Conservation (phyloP, 1,139 yeast species). For the Taphrina betulina region DNA sequence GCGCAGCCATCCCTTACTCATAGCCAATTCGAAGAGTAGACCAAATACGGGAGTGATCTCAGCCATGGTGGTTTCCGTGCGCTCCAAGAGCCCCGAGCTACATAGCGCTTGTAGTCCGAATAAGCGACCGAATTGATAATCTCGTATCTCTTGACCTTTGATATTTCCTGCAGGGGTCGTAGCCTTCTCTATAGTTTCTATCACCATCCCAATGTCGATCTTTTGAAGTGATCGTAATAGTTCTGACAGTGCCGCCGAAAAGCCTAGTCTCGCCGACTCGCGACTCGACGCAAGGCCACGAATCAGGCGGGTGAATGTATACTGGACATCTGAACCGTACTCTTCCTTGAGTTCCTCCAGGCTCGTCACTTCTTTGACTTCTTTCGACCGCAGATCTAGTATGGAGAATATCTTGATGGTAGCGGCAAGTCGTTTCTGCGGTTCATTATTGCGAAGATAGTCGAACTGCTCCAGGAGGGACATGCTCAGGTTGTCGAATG, state of each 20-base stretch:
- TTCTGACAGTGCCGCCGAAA: conserved; percentile 84
- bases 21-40: conserved; percentile 59
- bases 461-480: conserved; percentile 26
- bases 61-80: conserved; percentile 41
- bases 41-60: conserved; percentile 49
- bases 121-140: conserved; percentile 74
- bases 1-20: conserved; percentile 76
- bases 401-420: conserved; percentile 14
- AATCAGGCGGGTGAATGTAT: conserved; percentile 72
- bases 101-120: conserved; percentile 80
- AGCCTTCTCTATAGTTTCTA: conserved; percentile 50
- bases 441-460: conserved; percentile 14
- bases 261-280: conserved; percentile 83
- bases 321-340: conserved; percentile 63
- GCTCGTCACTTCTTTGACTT: not conserved
- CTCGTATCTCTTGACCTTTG: conserved; percentile 59
- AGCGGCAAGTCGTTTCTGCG: conserved; percentile 23
- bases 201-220: conserved; percentile 43
- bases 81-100: conserved; percentile 55
- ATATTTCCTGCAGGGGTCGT: conserved; percentile 41
- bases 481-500: too few species aligned
- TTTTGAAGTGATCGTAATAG: conserved; percentile 42
- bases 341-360: conserved; percentile 13
- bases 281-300: conserved; percentile 80
- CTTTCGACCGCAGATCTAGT: conserved; percentile 1